Conservation (phyloP, 495 filamentous ascomycete genomes). For the Daldinia bambusicola region DNA sequence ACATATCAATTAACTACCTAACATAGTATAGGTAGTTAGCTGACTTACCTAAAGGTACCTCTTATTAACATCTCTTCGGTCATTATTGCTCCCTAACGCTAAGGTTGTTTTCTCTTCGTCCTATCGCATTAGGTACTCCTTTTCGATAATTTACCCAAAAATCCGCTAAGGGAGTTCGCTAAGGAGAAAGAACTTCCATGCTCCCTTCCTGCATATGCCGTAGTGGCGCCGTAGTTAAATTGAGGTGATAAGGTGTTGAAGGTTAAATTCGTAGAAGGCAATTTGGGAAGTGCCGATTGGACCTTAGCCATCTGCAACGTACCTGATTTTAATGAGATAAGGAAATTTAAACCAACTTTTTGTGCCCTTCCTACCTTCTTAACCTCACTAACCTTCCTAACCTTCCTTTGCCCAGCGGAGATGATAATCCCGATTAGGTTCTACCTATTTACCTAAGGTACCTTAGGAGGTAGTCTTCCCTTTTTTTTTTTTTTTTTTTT, state of each 20-base stretch:
- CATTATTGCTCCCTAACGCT: no score
- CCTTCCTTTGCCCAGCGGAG: conserved; percentile 14
- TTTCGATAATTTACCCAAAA: background rate
- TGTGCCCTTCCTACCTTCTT: background rate
- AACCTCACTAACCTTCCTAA: no score
- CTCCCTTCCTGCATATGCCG: conserved; percentile 12
- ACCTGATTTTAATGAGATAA: conserved; percentile 5
- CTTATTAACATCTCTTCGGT: no score
- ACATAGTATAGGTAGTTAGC: no score
- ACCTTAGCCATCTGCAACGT: background rate
- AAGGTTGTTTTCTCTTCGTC: background rate
- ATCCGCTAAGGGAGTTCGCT: conserved; percentile 22
- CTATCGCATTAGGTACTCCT: background rate
- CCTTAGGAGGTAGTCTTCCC: no score
- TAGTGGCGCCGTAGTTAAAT: conserved; percentile 18
- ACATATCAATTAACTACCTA: background rate
- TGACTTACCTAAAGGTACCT: no score
- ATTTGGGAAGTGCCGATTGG: conserved; percentile 26
- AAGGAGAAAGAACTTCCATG: conserved; percentile 15
- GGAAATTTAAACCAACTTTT: background rate
- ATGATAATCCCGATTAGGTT: conserved; percentile 20
- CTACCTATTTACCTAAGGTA: no score
- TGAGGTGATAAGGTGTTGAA: conserved; percentile 28
- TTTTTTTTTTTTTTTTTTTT: background rate
- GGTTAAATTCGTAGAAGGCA: conserved; percentile 14